Percentiles rank a stretch among this genome's conserved stretches.
Conservation (phyloP, 495 filamentous ascomycete genomes). For the Annulohypoxylon nitens region DNA sequence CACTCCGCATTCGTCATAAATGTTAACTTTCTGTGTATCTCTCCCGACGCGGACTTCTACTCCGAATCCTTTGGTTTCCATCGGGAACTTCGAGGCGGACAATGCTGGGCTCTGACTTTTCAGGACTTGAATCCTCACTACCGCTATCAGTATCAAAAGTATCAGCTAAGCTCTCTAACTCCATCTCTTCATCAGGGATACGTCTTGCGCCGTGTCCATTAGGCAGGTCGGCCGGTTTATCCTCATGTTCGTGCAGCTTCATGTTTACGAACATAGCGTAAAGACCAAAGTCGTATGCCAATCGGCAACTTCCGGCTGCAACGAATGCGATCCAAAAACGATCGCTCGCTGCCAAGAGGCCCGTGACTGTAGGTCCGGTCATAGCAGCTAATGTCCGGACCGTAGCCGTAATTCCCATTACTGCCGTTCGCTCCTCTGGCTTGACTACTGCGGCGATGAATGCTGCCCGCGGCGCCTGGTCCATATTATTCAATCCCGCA, state of each 20-base stretch:
- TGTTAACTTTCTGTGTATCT: conserved; percentile 1
- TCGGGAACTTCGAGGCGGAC: conserved; percentile 25
- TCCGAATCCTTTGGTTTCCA: conserved; percentile 38
- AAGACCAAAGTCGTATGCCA: conserved; percentile 80
- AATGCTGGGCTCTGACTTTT: conserved; percentile 3
- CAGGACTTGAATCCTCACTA: conserved; percentile 30
- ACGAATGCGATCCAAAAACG: conserved; percentile 80
- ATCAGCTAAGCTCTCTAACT: conserved; percentile 35
- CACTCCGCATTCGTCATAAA: background rate
- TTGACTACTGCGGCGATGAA: conserved; percentile 81
- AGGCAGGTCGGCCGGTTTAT: conserved; percentile 25
- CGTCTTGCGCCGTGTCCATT: conserved; percentile 26
- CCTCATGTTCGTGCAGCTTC: conserved; percentile 58
- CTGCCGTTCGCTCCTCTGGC: conserved; percentile 80
- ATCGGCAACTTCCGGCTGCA: conserved; percentile 76
- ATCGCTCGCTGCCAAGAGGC: conserved; percentile 71
- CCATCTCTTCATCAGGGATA: conserved; percentile 44
- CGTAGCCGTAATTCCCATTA: conserved; percentile 79
- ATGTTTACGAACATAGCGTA: conserved; percentile 73
- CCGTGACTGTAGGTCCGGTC: conserved; percentile 75
- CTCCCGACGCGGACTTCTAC: conserved; percentile 43
- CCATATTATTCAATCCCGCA: conserved; percentile 80
- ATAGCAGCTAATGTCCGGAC: conserved; percentile 73
- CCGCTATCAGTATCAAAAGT: conserved; percentile 36
- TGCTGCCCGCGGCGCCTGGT: conserved; percentile 82